phyloP scores from a whole-genome alignment of 2,329 filamentous ascomycete species.

The Lasiodiplodia gonubiensis region DNA sequence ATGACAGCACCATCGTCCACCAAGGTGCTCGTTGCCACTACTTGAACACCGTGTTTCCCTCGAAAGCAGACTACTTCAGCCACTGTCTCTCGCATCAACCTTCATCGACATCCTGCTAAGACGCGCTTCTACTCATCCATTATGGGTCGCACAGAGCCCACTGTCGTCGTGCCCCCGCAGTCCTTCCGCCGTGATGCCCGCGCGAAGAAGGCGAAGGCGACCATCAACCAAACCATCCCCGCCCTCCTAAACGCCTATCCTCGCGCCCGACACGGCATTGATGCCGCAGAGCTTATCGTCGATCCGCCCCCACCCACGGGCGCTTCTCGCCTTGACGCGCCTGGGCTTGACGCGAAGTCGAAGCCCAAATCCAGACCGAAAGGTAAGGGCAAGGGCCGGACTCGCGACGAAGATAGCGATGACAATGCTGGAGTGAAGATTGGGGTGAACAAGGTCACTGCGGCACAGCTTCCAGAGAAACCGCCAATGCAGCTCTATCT shows the following conservation, averaged over 20 bases:
- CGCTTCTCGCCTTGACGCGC: slow-evolving; percentile 1
- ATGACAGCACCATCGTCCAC: slow-evolving; percentile 18
- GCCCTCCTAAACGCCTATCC: slow-evolving; percentile 59
- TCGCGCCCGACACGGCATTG: slow-evolving; percentile 61
- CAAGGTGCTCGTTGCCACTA: slow-evolving; percentile 7
- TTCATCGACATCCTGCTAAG: background rate
- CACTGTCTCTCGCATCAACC: background rate
- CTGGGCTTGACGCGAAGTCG: slow-evolving; percentile 12
- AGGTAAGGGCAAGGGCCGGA: slow-evolving; percentile 26
- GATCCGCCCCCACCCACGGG: slow-evolving; percentile 39
- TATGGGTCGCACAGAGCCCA: slow-evolving; percentile 47
- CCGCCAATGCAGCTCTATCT: slow-evolving; percentile 52
- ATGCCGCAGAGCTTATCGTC: slow-evolving; percentile 57
- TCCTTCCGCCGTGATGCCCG: slow-evolving; percentile 47
- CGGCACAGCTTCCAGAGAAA: slow-evolving; percentile 2
- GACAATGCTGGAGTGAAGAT: slow-evolving; percentile 12
- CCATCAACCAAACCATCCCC: slow-evolving; percentile 66
- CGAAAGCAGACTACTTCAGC: background rate
- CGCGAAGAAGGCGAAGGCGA: slow-evolving; percentile 62
- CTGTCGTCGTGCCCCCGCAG: slow-evolving; percentile 44
- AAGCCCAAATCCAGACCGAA: slow-evolving; percentile 37
- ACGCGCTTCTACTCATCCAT: background rate
- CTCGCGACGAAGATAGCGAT: slow-evolving; percentile 23
- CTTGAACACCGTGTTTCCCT: slow-evolving; percentile 12
- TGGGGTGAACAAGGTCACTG: background rate